A percentile compares a stretch with the other conserved stretches of the same genome.
phyloP scores from a whole-genome alignment of 2,329 filamentous ascomycete species.

The Fusarium sp. region DNA sequence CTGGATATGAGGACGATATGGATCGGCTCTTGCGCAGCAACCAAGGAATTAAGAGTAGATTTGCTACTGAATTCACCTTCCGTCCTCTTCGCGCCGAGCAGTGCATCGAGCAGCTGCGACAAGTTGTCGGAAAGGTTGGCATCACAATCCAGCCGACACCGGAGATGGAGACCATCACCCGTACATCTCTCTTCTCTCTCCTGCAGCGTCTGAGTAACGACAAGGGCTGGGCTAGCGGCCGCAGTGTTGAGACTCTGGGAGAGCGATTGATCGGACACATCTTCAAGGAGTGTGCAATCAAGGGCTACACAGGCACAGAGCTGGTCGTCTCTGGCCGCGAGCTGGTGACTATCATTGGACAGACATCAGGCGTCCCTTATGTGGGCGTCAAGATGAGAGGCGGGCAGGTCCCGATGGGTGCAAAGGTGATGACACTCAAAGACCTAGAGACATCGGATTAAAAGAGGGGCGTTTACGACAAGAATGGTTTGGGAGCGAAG shows the following conservation, averaged over 20 bases:
- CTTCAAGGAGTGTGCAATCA: conserved; percentile 55
- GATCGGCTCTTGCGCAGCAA: conserved; percentile 74
- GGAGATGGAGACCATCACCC: conserved; percentile 43
- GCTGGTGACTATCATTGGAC: conserved; percentile 49
- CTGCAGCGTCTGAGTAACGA: conserved; percentile 62
- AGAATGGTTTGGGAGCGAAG: conserved; percentile 15
- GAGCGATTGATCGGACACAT: conserved; percentile 65
- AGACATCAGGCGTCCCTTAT: conserved; percentile 47
- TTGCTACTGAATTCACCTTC: conserved; percentile 75
- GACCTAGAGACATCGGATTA: conserved; percentile 52
- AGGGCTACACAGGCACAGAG: conserved; percentile 49
- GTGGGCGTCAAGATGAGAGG: conserved; percentile 45
- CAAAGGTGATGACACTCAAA: conserved; percentile 53
- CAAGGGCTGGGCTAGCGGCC: conserved; percentile 73
- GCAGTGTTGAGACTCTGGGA: conserved; percentile 71
- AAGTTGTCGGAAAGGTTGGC: conserved; percentile 52
- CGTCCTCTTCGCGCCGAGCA: conserved; percentile 59
- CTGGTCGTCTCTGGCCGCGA: conserved; percentile 50
- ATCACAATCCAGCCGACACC: conserved; percentile 49
- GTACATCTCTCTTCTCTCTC: conserved; percentile 48
- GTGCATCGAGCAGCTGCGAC: conserved; percentile 63
- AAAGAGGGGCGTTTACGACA: conserved; percentile 10
- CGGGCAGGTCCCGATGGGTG: conserved; percentile 49
- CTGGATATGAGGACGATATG: conserved; percentile 78
- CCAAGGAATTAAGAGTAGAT: conserved; percentile 74